A percentile compares a stretch with the other conserved stretches of the same genome.
Conservation (phyloP, 352 stramenopile genomes). For the Globisporangium mamillatum region DNA sequence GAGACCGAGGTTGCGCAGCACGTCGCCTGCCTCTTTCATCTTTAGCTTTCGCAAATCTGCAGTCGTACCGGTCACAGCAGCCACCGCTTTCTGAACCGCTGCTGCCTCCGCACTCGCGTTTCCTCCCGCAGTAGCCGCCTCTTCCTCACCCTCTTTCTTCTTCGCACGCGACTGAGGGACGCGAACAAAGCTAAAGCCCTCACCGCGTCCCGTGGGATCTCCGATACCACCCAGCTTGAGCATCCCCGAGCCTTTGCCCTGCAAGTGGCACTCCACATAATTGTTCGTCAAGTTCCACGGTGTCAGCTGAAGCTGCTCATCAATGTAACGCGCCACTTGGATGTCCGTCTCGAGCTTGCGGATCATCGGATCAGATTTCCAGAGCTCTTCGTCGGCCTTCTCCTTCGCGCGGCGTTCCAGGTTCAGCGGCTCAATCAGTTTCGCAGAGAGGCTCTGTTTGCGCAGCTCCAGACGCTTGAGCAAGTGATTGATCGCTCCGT, state of each 20-base stretch:
- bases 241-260: conserved; percentile 84
- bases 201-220: conserved; percentile 75
- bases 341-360: conserved; percentile 78
- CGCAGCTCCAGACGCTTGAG: conserved; percentile 70
- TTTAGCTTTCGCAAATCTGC: conserved; percentile 84
- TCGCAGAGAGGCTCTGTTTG: conserved; percentile 50
- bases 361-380: conserved; percentile 63
- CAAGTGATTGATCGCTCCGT: conserved; percentile 68
- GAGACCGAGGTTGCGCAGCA: conserved; percentile 75
- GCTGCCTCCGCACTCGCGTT: conserved; percentile 47
- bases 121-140: conserved; percentile 28
- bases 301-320: conserved; percentile 73
- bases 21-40: conserved; percentile 83
- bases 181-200: conserved; percentile 85
- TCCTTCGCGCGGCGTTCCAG: conserved; percentile 55
- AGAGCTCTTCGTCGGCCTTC: conserved; percentile 66
- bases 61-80: conserved; percentile 77
- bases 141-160: conserved; percentile 79
- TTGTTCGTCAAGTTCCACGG: conserved; percentile 86
- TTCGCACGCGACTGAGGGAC: conserved; percentile 74
- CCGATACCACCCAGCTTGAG: conserved; percentile 75
- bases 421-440: conserved; percentile 48
- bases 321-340: conserved; percentile 79
- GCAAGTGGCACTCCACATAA: conserved; percentile 83
- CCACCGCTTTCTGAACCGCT: conserved; percentile 74